phyloP scores from a whole-genome alignment of 345 rosid genomes.

The Trapa incisa region DNA sequence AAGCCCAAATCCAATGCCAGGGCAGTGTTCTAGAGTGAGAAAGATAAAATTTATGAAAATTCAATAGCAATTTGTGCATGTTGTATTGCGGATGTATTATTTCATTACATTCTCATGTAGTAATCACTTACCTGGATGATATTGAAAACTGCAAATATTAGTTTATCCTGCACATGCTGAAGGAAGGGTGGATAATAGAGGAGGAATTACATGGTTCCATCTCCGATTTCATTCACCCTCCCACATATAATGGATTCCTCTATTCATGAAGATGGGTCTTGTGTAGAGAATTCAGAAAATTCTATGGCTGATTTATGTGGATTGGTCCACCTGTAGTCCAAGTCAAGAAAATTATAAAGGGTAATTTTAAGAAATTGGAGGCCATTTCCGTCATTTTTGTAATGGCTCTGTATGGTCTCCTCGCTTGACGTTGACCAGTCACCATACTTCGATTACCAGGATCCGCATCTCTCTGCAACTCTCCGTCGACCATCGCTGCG shows the following conservation, averaged over 20 bases:
- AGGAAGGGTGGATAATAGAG: no score
- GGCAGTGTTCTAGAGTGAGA: neutral
- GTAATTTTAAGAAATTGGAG: neutral
- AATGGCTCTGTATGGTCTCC: neutral
- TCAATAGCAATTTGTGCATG: neutral
- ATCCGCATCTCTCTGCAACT: neutral
- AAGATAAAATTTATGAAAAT: neutral
- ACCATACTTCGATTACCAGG: neutral
- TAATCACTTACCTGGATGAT: neutral
- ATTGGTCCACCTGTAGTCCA: no score
- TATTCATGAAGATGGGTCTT: no score
- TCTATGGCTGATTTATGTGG: no score
- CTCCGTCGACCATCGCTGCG: neutral
- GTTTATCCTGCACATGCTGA: neutral
- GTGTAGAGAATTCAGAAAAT: no score
- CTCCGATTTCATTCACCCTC: no score
- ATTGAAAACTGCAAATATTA: neutral
- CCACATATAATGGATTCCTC: no score
- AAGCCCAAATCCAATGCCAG: neutral
- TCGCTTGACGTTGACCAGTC: neutral
- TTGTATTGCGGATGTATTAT: neutral
- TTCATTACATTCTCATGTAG: neutral
- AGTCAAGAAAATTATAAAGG: no score
- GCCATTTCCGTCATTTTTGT: neutral
- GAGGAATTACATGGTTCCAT: no score